Evolutionary conservation across 106 monocot species (phyloP), one percentile per base, ranked within the genome.

Genomic region (Dioscorea zingiberensis): DNA sequence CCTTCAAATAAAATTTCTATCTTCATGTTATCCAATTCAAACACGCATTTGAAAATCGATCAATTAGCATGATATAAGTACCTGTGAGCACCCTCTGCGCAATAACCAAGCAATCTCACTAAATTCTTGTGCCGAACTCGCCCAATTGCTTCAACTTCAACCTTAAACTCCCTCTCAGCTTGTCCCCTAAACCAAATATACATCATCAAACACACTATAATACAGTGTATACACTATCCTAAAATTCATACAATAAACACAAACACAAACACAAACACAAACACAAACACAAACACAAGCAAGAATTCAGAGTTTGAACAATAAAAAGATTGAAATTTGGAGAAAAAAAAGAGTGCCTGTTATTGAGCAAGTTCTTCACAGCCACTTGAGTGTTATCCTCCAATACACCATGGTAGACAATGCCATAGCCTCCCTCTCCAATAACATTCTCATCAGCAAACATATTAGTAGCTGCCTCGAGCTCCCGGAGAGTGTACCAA

Each of bases 361-460:
- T 95, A 64, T 95, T 95, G 57, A 95, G 72, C 74, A 95, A 71
- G 58, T 91, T 95, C 72, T 95, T 95, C 8, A 95, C 95, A 49
- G 95, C 95, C 62, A 95, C 70, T 26, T 91, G 78, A 19, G 78
- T 78, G 23, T 28, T 48, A 60, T 91, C 88, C 21, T 68, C 76
- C 63, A 95, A 71, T 28, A 91, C 67, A 5, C 95, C 95, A 64
- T 83, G 87, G 55, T 91, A 95, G 25, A 95, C 95, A 64, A 95
- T 85, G 4, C 95, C 95, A 67, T 91, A 95, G 15, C 95, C 95
- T 12, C 95, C 91, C 67, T 91, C 79, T 22, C 91, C 91, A 29
- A 91, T 87, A 25, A 91, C 84, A 73, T 91, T 91, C 63, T 88
- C 95, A 53, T 91, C 76, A 3, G 82, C 26, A 73, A 95, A 95